phyloP scores from a whole-genome alignment of 768 basidiomycete genomes.

The Mycena olivaceomarginata region DNA sequence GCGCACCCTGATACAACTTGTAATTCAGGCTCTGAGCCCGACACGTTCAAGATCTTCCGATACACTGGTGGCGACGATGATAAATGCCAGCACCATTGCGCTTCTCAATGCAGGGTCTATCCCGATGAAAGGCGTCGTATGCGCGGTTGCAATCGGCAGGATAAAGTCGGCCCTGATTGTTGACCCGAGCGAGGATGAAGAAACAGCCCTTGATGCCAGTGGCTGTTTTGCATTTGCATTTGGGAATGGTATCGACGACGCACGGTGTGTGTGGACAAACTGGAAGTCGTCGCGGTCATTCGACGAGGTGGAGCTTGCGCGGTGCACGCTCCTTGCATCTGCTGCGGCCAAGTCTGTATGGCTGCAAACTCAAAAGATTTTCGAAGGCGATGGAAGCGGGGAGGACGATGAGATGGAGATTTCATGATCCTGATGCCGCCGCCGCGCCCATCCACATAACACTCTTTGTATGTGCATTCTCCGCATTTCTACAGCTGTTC shows the following conservation, averaged over 20 bases:
- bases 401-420: slow-evolving; percentile 35
- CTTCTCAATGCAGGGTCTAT: slow-evolving; percentile 82
- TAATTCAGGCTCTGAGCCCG: slow-evolving; percentile 75
- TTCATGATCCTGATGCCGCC: slow-evolving; percentile 8
- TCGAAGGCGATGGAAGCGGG: slow-evolving; percentile 29
- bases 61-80: slow-evolving; percentile 75
- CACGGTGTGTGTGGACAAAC: slow-evolving; percentile 75
- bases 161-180: slow-evolving; percentile 62
- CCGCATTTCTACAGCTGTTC: not conserved
- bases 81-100: slow-evolving; percentile 84
- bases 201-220: slow-evolving; percentile 56
- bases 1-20: slow-evolving; percentile 85
- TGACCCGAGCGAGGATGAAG: slow-evolving; percentile 71
- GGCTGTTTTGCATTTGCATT: slow-evolving; percentile 86
- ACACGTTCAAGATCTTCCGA: slow-evolving; percentile 55
- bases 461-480: not conserved
- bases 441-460: not conserved
- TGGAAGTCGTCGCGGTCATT: slow-evolving; percentile 65
- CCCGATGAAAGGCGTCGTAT: slow-evolving; percentile 85
- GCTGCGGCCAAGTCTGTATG: slow-evolving; percentile 69
- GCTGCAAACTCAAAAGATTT: slow-evolving; percentile 43
- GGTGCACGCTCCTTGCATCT: slow-evolving; percentile 53
- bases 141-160: slow-evolving; percentile 77
- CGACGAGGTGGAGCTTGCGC: slow-evolving; percentile 67
- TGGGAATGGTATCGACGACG: slow-evolving; percentile 51